These are phyloP conservation scores for Senna siamea DNA, from an alignment of 306 rosid species.

Conservation along the genomic window DNA sequence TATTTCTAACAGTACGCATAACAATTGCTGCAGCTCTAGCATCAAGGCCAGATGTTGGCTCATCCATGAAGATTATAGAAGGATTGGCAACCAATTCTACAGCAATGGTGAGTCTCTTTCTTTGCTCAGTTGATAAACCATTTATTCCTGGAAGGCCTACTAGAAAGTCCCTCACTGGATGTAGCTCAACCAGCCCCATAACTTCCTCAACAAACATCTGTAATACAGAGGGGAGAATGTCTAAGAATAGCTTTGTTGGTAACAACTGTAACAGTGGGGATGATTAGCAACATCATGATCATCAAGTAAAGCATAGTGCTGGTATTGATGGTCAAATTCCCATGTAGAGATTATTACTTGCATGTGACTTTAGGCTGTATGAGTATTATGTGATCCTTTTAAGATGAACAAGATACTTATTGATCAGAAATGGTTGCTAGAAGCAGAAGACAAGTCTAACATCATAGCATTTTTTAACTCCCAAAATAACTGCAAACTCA, in stretches of 20 bases:
- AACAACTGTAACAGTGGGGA: too few species aligned
- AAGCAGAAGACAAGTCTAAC: too few species aligned
- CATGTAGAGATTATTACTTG: background rate
- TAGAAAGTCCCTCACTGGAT: conserved; percentile 49
- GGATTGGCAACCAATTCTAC: conserved; percentile 65
- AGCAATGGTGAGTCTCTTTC: conserved; percentile 64
- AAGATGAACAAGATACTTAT: background rate
- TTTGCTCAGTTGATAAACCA: conserved; percentile 59
- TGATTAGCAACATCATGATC: background rate
- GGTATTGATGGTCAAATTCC: background rate
- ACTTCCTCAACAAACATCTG: conserved; percentile 63
- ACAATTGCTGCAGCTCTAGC: conserved; percentile 66
- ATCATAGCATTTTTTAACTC: too few species aligned
- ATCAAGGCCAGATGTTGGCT: conserved; percentile 66
- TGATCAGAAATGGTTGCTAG: too few species aligned
- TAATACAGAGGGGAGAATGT: background rate
- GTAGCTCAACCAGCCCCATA: conserved; percentile 57
- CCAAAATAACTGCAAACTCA: too few species aligned
- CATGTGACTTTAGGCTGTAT: too few species aligned
- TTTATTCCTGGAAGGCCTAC: conserved; percentile 63
- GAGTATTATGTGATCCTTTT: background rate
- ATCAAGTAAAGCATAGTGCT: background rate
- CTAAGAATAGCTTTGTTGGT: too few species aligned
- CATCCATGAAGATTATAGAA: conserved; percentile 67
- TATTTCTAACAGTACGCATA: conserved; percentile 63